These are phyloP conservation scores for Cercospora sp. DNA, from an alignment of 2,329 filamentous ascomycete species.

Conservation along the genomic window DNA sequence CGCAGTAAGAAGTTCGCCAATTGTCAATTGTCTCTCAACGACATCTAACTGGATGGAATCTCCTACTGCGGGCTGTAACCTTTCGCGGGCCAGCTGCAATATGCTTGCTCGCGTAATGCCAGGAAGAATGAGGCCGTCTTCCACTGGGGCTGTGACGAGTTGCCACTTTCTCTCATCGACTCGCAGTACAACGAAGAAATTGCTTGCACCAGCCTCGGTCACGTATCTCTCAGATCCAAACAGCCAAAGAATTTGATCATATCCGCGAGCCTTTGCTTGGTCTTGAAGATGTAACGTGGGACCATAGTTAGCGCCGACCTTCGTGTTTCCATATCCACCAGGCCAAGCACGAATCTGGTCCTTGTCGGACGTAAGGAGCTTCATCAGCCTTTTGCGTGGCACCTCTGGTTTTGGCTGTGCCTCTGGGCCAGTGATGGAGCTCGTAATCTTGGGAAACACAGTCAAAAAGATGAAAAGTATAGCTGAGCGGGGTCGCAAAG, in stretches of 20 bases:
- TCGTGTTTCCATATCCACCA: conserved; percentile 84
- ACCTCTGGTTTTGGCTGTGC: conserved; percentile 13
- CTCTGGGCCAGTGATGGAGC: conserved; percentile 29
- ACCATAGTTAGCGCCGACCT: conserved; percentile 89
- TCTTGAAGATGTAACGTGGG: conserved; percentile 73
- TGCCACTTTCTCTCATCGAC: conserved; percentile 59
- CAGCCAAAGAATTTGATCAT: conserved; percentile 85
- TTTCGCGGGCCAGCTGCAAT: conserved; percentile 66
- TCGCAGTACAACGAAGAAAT: conserved; percentile 85
- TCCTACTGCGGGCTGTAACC: conserved; percentile 46
- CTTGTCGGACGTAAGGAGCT: conserved; percentile 72
- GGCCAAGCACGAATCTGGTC: conserved; percentile 88
- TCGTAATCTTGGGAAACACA: conserved; percentile 44
- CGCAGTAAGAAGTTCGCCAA: conserved; percentile 24
- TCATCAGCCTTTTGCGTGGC: conserved; percentile 50
- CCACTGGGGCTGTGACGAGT: conserved; percentile 77
- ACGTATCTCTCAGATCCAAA: conserved; percentile 64
- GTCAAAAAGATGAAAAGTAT: conserved; percentile 74
- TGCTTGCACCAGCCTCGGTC: conserved; percentile 87
- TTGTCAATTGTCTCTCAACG: conserved; percentile 27
- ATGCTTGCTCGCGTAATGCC: conserved; percentile 80
- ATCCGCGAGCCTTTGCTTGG: conserved; percentile 70
- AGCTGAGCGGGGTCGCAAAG: conserved; percentile 74
- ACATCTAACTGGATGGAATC: conserved; percentile 28
- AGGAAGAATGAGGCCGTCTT: conserved; percentile 77